These are phyloP conservation scores for Fusarium cyanostomum DNA, from an alignment of 2,329 filamentous ascomycete genomes.

Conservation along the genomic window DNA sequence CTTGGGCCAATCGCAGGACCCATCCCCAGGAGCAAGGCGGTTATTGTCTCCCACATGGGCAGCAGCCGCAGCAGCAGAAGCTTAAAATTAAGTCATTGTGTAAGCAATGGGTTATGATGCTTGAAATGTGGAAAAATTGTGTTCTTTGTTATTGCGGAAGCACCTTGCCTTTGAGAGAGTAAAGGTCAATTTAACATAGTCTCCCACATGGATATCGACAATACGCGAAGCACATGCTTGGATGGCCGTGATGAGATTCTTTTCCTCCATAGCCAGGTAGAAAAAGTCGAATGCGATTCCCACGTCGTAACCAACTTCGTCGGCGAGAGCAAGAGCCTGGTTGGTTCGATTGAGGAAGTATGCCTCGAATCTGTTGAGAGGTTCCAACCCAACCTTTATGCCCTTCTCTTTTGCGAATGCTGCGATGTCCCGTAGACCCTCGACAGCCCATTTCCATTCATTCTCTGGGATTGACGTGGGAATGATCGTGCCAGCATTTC, in stretches of 20 bases:
- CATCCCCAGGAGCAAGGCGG: conserved; percentile 26
- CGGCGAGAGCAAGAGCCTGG: conserved; percentile 31
- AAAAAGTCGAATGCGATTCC: conserved; percentile 33
- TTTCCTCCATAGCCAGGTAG: conserved; percentile 29
- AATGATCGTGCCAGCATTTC: conserved; percentile 20
- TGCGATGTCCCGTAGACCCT: conserved; percentile 22
- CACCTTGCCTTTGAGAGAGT: no score
- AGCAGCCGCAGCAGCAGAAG: no score
- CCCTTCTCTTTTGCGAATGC: conserved; percentile 14
- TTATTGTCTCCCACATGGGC: conserved; percentile 31
- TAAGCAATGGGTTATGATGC: no score
- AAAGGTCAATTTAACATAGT: no score
- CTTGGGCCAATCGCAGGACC: conserved; percentile 24
- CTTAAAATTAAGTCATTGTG: no score
- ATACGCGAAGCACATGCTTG: conserved; percentile 17
- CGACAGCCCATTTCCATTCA: conserved; percentile 33
- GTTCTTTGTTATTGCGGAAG: no score
- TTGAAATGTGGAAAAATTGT: no score
- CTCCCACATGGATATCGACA: conserved; percentile 29
- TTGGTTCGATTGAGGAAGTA: conserved; percentile 35
- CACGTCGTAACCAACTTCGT: conserved; percentile 23
- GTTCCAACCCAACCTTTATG: conserved; percentile 31
- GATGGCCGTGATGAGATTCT: conserved; percentile 23
- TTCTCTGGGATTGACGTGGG: conserved; percentile 25
- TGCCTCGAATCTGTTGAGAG: conserved; percentile 36